phyloP scores from a whole-genome alignment of 257 asterid genomes.

The Rhazya stricta region DNA sequence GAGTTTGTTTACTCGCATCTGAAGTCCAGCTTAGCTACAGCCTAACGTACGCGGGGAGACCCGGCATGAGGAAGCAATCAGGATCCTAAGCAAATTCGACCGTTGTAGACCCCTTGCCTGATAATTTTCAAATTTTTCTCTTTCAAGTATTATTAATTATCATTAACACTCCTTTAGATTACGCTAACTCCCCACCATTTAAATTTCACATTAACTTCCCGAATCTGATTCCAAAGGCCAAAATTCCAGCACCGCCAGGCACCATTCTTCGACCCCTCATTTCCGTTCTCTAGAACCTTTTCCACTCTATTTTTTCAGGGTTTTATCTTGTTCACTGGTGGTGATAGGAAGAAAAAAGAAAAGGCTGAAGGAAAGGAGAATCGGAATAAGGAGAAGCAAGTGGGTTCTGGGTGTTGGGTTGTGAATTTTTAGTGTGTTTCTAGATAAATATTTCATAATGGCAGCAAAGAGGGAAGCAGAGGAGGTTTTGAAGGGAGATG shows the following conservation, averaged over 20 bases:
- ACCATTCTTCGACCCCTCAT: background rate
- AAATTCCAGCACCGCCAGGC: background rate
- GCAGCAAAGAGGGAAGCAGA: slow-evolving; percentile 31
- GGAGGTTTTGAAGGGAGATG: slow-evolving; percentile 35
- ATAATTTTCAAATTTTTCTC: background rate
- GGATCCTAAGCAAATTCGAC: slow-evolving; percentile 3
- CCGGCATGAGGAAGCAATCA: background rate
- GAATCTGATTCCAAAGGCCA: background rate
- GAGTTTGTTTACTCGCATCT: background rate
- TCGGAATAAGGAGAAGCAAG: slow-evolving; percentile 6
- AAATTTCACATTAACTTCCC: slow-evolving; percentile 4
- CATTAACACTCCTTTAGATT: background rate
- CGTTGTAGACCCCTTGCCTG: background rate
- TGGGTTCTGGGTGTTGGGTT: slow-evolving; percentile 10
- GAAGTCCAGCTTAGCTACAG: background rate
- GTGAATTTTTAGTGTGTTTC: slow-evolving; percentile 3
- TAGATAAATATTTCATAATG: background rate
- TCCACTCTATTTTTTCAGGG: background rate
- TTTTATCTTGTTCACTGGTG: background rate
- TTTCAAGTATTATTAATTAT: background rate
- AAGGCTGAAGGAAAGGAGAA: slow-evolving; percentile 10
- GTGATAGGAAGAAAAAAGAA: background rate
- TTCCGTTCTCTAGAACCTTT: background rate
- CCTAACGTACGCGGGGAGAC: background rate
- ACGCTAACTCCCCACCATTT: background rate